Evolutionary conservation across 352 stramenopile species (phyloP), one percentile per base, ranked within the genome.

Genomic region (Thalassiosira allenii): DNA sequence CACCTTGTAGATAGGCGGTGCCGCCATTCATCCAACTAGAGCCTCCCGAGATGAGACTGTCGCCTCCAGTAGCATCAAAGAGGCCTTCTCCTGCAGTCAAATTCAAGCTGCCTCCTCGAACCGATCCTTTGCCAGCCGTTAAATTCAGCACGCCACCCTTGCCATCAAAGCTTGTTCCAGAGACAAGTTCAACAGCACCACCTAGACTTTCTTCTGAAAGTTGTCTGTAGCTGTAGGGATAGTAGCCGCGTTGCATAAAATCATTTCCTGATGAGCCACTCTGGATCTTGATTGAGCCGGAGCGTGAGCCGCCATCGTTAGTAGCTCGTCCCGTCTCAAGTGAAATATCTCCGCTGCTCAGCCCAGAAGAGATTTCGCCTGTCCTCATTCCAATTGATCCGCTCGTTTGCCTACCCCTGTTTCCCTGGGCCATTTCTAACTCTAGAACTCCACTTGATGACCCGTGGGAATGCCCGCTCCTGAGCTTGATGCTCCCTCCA

Each of bases 71-170:
- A 89, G 57, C 75, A 3, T 57, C 34, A 14, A 12, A 43, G 1
- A 72, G 30, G 4, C 78, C 78, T 33, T 40, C 23, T 52, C 59
- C 81, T 49, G 32, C 72, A 20, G 47, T 66, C 34, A 86, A 52
- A 20, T 68, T 61, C 2, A 81, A n/a, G 12, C 41, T 93, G 17
- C 88, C 89, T 30, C 96, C 95, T 86, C 96, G 86, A 14, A 33
- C 20, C 12, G 44, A 40, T 2, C 92, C 96, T 52, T 88, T 91
- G 72, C 96, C 96, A 70, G 94, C 94, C 64, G 87, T 91, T 32
- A 97, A 56, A 6, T 91, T 91, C 22, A 97, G 84, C 11, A 87
- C 76, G 32, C 96, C 96, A 23, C 96, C 96, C 64, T 94, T 89
- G 22, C 95, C 95, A 52, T 95, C 95, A 73, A 96, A 91, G 1